Evolutionary conservation across 2,329 filamentous ascomycete genomes (phyloP), one percentile per base, ranked within the genome.

Genomic region (Fusarium palustre): DNA sequence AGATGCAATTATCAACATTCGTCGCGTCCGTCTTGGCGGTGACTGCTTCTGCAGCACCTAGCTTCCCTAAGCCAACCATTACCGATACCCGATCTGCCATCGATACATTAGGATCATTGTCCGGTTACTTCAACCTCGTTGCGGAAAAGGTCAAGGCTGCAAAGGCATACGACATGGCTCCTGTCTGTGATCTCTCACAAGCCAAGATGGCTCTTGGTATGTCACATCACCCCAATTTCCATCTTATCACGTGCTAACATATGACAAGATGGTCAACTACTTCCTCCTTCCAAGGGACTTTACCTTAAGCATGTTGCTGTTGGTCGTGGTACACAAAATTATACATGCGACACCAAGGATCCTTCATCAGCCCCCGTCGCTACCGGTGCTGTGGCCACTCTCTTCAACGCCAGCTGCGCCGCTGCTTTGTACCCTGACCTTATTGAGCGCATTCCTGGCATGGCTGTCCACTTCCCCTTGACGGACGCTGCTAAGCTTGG

Each of bases 271-370:
- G 83, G 83, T 9, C 81, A 87, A 18, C 85, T 97, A 9, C 89
- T 91, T 16, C 68, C 83, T 10, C 88, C 89, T 16, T 81, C 87
- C 1, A 70, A 82, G 9, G 91, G 90, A 58, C 83, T 92, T 31
- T 82, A 77, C 5, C 84, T 97, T 52, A 86, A 88, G 76, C 92
- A 97, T 80, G 91, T 97, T 56, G 92, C 91, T 76, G 84, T 97
- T 66, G 95, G 95, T 74, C 90, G 93, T 45, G 95, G 95, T 64
- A 96, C 92, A 10, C 90, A 97, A 82, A 97, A 97, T 86, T 98
- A 97, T 84, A 97, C 93, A 53, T 97, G 95, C 84, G 83, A 87
- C 61, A 81, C 85, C 55, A 80, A 80, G 66, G 87, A 91, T 72
- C 77, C 87, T 3, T 86, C 86, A 5, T 86, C 88, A 1, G 81